phyloP scores from a whole-genome alignment of 2,329 filamentous ascomycete species.

The Cladosporium sp. region DNA sequence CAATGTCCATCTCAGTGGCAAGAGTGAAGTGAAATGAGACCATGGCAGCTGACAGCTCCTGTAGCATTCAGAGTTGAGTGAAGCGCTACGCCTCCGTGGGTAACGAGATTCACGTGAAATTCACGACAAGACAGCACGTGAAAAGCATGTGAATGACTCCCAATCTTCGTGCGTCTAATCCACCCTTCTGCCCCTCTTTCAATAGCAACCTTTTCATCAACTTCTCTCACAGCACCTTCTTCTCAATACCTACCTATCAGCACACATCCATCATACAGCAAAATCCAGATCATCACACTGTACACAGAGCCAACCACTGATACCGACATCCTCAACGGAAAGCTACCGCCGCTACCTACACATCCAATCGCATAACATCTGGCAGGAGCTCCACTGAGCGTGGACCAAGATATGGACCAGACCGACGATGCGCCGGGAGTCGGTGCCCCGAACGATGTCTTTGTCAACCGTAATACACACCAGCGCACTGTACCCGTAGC shows the following conservation, averaged over 20 bases:
- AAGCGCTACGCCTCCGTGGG: not conserved
- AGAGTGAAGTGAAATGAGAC: not conserved
- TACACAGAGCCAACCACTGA: not conserved
- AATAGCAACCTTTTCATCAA: not conserved
- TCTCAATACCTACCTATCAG: too few relatives aligned
- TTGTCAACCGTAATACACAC: not conserved
- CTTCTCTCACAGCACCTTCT: too few relatives aligned
- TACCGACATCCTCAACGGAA: not conserved
- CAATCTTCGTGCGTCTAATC: not conserved
- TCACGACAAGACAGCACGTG: not conserved
- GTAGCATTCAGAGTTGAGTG: not conserved
- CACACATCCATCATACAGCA: not conserved
- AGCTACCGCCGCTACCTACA: not conserved
- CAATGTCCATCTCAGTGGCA: not conserved
- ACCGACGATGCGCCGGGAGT: not conserved
- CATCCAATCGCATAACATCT: not conserved
- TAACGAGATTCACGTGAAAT: not conserved
- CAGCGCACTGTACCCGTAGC: not conserved
- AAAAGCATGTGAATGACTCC: not conserved
- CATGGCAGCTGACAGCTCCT: not conserved
- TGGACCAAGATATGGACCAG: not conserved
- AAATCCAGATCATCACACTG: not conserved
- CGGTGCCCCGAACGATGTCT: not conserved
- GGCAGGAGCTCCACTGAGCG: not conserved
- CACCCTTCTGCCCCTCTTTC: not conserved